phyloP scores from a whole-genome alignment of 2,329 filamentous ascomycete genomes.

The Drechslera avenae region DNA sequence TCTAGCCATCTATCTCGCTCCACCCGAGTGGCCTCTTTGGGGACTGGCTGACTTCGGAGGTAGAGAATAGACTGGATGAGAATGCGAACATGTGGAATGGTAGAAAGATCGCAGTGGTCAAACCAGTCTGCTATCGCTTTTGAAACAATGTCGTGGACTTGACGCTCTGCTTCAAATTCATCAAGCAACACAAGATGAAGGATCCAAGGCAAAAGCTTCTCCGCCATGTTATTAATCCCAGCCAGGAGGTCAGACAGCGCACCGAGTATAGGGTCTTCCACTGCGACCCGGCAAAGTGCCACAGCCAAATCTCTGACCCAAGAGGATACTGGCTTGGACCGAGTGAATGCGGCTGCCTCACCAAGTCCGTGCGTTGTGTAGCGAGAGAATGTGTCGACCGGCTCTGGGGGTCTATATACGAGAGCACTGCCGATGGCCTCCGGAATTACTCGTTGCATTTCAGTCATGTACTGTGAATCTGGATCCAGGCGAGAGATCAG shows the following conservation, averaged over 20 bases:
- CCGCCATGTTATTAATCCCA: conserved; percentile 71
- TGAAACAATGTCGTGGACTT: conserved; percentile 65
- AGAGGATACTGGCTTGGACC: conserved; percentile 25
- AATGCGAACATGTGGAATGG: conserved; percentile 70
- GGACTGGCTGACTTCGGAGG: conserved; percentile 77
- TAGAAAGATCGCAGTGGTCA: conserved; percentile 48
- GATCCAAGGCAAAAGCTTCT: conserved; percentile 79
- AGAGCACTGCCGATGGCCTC: conserved; percentile 38
- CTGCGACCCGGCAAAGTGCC: conserved; percentile 57
- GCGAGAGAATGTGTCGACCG: neutral
- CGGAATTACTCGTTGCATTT: conserved; percentile 40
- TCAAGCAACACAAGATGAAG: conserved; percentile 78
- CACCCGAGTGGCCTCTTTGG: conserved; percentile 76
- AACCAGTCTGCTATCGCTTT: conserved; percentile 69
- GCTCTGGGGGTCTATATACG: conserved; percentile 25
- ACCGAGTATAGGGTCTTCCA: conserved; percentile 70
- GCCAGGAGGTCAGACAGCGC: conserved; percentile 70
- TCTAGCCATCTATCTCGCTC: conserved; percentile 86
- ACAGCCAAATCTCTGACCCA: conserved; percentile 70
- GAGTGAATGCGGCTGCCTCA: conserved; percentile 21
- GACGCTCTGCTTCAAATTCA: conserved; percentile 67
- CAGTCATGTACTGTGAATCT: conserved; percentile 31
- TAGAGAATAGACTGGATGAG: conserved; percentile 83
- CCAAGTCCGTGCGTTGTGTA: conserved; percentile 20
- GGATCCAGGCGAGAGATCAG: conserved; percentile 36